Base-by-base conservation (phyloP, 2,329 filamentous ascomycete genomes). In the Lachnellula suecica region DNA sequence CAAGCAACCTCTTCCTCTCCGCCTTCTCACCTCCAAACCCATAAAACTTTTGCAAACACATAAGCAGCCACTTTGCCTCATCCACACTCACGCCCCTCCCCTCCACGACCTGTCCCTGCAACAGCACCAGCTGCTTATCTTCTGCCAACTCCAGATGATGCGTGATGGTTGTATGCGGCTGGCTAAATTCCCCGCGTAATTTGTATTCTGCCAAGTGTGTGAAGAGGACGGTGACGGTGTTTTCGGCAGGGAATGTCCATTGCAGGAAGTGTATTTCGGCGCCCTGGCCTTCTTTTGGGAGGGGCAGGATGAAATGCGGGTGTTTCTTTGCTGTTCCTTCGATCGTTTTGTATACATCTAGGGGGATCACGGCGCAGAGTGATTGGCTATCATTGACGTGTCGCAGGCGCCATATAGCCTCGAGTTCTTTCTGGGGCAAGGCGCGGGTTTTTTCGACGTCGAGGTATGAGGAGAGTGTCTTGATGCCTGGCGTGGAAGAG, bases 231-330 rank as follows among this genome's bases (percentile, higher is more conserved):
- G 88, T 90, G 53, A 81, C 83, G 3, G 84, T 87, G 54, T 79
- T 27, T 74, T 78, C 75, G 0, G 84, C 79, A 54, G 96, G 92
- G 71, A 96, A 97, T 0, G 88, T 89, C 91, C 95, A 99, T 72
- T 99, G 93, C 57, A 99, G 73, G 71, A 96, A 96, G 72, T 99
- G 94, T 42, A 99, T 91, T 71, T 97, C 94, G 43, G 91, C 90
- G 47, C 89, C 90, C 56, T 81, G 75, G 3, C 72, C 70, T 46
- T 68, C 76, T 71, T 81, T 89, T 59, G 89, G 89, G 6, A 97
- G 80, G 0, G 94, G 94, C 1, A 99, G 82, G 50, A 99, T 87
- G 73, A 99, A 99, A 63, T 91, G 87, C 13, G 94, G 94, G 68
- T 93, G 83, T 47, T 76, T 76, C 58, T 83, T 84, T 13, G 92